A percentile compares a stretch with the other conserved stretches of the same genome.
Evolutionary conservation across 768 basidiomycete genomes (phyloP).

Genomic region (Tricholoma terreum): DNA sequence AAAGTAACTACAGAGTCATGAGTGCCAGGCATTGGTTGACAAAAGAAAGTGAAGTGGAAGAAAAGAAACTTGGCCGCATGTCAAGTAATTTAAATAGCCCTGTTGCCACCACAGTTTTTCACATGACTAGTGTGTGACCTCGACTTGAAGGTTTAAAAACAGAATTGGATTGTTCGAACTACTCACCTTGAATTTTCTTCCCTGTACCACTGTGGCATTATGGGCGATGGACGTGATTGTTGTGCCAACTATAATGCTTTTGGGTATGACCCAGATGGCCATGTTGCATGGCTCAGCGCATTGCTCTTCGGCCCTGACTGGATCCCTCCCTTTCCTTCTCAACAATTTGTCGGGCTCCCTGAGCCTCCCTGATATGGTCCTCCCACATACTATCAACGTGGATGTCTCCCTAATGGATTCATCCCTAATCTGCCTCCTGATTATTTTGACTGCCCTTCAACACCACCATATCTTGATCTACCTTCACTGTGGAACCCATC

Average conservation of each 20-base stretch:
- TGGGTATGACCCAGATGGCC: too few species aligned
- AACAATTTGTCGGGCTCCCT: neutral
- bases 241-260: constrained; percentile 1
- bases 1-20: too few species aligned
- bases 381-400: neutral
- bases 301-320: neutral
- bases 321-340: neutral
- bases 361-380: neutral
- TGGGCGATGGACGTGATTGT: neutral
- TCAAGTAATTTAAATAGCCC: too few species aligned
- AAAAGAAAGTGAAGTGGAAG: neutral
- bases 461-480: neutral
- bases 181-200: neutral
- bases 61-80: too few species aligned
- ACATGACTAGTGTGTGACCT: neutral
- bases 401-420: neutral
- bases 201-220: neutral
- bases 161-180: neutral
- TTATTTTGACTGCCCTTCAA: neutral
- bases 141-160: neutral
- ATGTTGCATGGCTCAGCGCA: neutral
- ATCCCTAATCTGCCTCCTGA: neutral
- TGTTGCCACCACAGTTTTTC: too few species aligned
- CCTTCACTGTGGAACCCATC: neutral
- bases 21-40: neutral